Evolutionary conservation across 2,329 filamentous ascomycete genomes (phyloP).

Genomic region (Ilyonectria destructans): DNA sequence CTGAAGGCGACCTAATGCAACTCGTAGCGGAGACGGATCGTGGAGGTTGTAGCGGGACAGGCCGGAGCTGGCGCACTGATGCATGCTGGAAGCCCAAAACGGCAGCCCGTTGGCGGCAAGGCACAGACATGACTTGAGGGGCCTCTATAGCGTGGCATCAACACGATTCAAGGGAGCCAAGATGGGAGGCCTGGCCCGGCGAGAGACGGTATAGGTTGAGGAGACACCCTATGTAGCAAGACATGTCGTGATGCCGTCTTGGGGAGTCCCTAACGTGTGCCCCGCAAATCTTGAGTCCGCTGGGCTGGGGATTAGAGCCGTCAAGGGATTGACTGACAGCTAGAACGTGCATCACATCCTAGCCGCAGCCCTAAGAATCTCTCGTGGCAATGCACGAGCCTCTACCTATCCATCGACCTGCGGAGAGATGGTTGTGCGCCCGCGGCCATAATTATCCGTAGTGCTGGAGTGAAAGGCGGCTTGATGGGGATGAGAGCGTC

Average conservation of each 20-base stretch:
- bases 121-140: slow-evolving; percentile 14
- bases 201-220: neutral
- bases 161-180: neutral
- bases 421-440: neutral
- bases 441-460: neutral
- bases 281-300: neutral
- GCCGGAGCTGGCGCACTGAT: slow-evolving; percentile 22
- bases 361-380: neutral
- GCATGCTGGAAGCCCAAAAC: slow-evolving; percentile 25
- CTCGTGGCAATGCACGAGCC: neutral
- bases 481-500: no score
- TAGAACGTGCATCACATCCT: neutral
- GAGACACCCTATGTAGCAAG: slow-evolving; percentile 3
- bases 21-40: slow-evolving; percentile 22
- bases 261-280: neutral
- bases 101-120: slow-evolving; percentile 1
- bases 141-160: neutral
- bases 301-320: neutral
- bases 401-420: neutral
- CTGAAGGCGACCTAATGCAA: slow-evolving; percentile 17
- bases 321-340: neutral
- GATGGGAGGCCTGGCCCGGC: neutral
- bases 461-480: neutral
- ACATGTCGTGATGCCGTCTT: neutral
- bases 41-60: slow-evolving; percentile 26